Conservation (phyloP, 2,329 filamentous ascomycete species). For the Periconia sp. region DNA sequence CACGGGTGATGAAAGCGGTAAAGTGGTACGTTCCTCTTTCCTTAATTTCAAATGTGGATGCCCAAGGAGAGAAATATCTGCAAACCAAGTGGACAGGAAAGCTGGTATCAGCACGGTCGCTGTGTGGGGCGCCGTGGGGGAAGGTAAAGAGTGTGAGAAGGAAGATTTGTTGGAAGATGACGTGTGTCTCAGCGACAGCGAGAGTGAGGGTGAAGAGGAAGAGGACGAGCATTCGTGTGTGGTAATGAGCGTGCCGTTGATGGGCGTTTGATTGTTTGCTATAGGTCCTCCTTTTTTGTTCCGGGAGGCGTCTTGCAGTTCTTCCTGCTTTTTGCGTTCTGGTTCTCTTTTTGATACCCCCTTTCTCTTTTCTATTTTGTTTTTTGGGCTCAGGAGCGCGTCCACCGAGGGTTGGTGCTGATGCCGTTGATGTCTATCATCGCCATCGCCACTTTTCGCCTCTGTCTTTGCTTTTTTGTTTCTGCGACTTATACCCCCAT, state of each 20-base stretch:
- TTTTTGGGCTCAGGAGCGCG: no score
- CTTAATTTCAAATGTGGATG: constrained; percentile 4
- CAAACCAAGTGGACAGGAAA: constrained; percentile 16
- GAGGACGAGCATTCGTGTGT: neutral
- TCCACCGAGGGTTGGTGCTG: no score
- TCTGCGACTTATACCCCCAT: neutral
- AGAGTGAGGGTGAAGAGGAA: neutral
- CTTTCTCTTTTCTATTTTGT: constrained; percentile 1
- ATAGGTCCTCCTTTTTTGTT: no score
- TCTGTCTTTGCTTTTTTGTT: neutral
- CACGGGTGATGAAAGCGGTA: constrained; percentile 89
- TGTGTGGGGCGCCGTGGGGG: constrained; percentile 1
- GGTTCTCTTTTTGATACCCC: neutral
- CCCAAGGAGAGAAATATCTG: constrained; percentile 7
- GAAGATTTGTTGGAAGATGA: neutral
- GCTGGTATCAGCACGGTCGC: constrained; percentile 8
- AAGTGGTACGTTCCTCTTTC: constrained; percentile 57
- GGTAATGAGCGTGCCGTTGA: neutral
- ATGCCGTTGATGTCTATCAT: neutral
- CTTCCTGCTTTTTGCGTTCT: no score
- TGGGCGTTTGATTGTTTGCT: neutral
- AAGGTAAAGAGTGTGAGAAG: neutral
- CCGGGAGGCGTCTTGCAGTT: no score
- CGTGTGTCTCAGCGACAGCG: neutral
- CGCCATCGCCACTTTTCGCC: neutral